A percentile compares a stretch with the other conserved stretches of the same genome.
These are phyloP conservation scores for Paramecium primaurelia DNA, from an alignment of 73 alveolate species.

Conservation along the genomic window DNA sequence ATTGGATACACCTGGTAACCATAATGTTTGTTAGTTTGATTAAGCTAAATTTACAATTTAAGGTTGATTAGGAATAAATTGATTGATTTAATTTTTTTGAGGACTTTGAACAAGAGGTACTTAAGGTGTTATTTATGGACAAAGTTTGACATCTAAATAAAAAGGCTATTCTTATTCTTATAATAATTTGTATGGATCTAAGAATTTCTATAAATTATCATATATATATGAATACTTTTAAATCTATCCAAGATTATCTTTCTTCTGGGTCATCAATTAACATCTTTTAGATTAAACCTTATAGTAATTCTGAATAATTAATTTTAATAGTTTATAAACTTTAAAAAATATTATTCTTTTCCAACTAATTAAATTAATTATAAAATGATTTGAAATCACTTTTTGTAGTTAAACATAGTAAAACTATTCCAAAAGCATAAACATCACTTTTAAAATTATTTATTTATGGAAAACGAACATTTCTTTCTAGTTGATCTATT, in stretches of 20 bases:
- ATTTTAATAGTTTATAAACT: neutral
- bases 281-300: neutral
- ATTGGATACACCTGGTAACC: neutral
- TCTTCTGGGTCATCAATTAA: neutral
- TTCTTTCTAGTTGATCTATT: neutral
- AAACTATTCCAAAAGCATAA: neutral
- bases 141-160: neutral
- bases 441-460: neutral
- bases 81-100: neutral
- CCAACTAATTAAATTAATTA: neutral
- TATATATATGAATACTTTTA: neutral
- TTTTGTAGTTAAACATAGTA: neutral
- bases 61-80: neutral
- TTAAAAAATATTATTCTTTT: neutral
- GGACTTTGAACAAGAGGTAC: neutral
- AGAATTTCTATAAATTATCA: neutral
- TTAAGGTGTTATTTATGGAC: neutral
- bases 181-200: neutral
- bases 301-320: neutral
- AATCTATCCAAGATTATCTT: neutral
- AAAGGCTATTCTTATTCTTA: neutral
- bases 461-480: neutral
- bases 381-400: neutral
- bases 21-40: neutral
- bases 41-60: neutral